phyloP scores from a whole-genome alignment of 768 basidiomycete species.

The Tylopilus sp. region DNA sequence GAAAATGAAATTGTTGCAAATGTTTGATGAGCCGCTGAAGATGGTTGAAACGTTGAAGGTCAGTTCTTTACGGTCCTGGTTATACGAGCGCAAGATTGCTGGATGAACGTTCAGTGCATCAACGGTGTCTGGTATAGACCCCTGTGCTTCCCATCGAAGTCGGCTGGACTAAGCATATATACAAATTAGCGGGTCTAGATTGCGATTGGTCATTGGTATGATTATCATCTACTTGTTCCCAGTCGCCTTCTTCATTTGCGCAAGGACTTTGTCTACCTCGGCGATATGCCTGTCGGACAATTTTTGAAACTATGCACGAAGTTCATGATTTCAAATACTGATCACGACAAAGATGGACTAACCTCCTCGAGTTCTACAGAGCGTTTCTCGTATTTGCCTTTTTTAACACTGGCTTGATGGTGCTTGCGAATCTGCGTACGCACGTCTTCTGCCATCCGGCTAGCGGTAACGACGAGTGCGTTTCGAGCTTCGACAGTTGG shows the following conservation, averaged over 20 bases:
- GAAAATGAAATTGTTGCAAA: no score
- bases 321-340: not conserved
- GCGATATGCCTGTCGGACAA: constrained; percentile 57
- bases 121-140: no score
- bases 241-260: constrained; percentile 58
- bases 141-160: no score
- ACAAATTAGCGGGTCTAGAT: not conserved
- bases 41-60: no score
- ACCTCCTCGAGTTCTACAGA: constrained; percentile 69
- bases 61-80: no score
- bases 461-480: constrained; percentile 50
- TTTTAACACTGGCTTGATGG: constrained; percentile 64
- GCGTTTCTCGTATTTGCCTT: constrained; percentile 65
- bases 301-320: constrained; percentile 62
- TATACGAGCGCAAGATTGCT: no score
- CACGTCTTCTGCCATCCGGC: constrained; percentile 69
- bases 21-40: no score
- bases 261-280: constrained; percentile 66
- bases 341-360: not conserved
- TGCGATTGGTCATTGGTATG: not conserved
- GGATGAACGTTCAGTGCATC: no score
- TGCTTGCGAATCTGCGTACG: constrained; percentile 72
- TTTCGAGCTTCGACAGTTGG: constrained; percentile 73
- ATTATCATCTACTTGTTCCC: constrained; percentile 22
- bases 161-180: no score